Evolutionary conservation across 805 yeast species (phyloP), one percentile per base, ranked within the genome.

Genomic region (Metschnikowia amazonensis): DNA sequence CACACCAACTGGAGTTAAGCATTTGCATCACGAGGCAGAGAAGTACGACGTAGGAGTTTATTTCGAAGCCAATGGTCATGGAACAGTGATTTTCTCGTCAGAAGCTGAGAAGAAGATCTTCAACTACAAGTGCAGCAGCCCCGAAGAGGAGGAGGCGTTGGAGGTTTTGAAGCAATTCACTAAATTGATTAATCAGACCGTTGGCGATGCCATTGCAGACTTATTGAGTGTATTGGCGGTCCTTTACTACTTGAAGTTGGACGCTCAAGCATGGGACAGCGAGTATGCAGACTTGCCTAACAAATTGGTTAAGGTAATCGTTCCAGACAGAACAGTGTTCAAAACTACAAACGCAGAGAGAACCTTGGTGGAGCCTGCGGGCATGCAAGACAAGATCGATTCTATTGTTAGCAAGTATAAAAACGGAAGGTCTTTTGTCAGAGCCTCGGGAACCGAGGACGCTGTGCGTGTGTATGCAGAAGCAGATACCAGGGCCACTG

Each of bases 41-140:
- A 75, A 80, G 35, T 94, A 79, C 60, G 98, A 89, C 59, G 76
- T 92, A 50, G 99, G 99, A 21, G 82, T 94, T 13, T 94, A 94
- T 67, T 94, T 94, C 58, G 99, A 94, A 70, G 99, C 99, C 44
- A 94, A 94, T 62, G 99, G 99, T n/a, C 99, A 94, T 62, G 99
- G 99, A 11, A 94, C 99, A 0, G 95, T 92, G 5, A 72, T 89
- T 17, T 94, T 94, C 62, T 80, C 87, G 4, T 74, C 79, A 0
- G 65, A 67, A 14, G 69, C 70, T 5, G 71, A 79, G 46, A 56
- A 57, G 2, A 57, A 57, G 8, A 65, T 72, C 29, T 67, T 66
- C 43, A 53, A 43, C 18, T 64, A 65, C 41, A 52, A 62, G 28
- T 67, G 79, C 2, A 27, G 43, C 3, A 34, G 37, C 21, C 74